Percentiles rank a stretch among this genome's conserved stretches.
phyloP scores from a whole-genome alignment of 306 rosid genomes.

The Vigna hirtella region DNA sequence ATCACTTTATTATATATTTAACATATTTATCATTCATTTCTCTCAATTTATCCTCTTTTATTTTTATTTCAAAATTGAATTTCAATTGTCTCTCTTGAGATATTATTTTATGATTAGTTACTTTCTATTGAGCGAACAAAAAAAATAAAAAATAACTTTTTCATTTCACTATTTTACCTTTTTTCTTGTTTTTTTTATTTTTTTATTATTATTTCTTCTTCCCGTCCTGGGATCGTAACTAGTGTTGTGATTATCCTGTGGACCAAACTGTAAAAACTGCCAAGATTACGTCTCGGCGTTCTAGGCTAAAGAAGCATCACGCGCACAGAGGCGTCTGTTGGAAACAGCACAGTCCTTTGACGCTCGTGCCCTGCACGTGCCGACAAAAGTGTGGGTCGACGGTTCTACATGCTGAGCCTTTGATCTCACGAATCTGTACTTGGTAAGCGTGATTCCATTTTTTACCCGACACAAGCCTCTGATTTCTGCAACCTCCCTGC shows the following conservation, averaged over 20 bases:
- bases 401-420: background rate
- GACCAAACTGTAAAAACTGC: slow-evolving; percentile 48
- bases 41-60: too few relatives aligned
- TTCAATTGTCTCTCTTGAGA: too few relatives aligned
- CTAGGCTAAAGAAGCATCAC: slow-evolving; percentile 24
- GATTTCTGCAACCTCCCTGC: background rate
- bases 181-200: too few relatives aligned
- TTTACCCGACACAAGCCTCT: slow-evolving; percentile 41
- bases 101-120: too few relatives aligned
- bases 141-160: too few relatives aligned
- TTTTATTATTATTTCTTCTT: too few relatives aligned
- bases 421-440: slow-evolving; percentile 45
- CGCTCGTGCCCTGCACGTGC: slow-evolving; percentile 3
- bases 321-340: background rate
- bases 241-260: background rate
- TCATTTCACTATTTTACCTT: too few relatives aligned
- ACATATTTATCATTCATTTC: too few relatives aligned
- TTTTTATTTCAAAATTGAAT: too few relatives aligned
- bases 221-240: too few relatives aligned
- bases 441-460: slow-evolving; percentile 31
- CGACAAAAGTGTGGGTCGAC: background rate
- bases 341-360: background rate
- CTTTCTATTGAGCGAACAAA: too few relatives aligned
- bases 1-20: too few relatives aligned
- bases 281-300: slow-evolving; percentile 28